Conservation (phyloP, 805 yeast species). For the Saturnispora ahearnii region DNA sequence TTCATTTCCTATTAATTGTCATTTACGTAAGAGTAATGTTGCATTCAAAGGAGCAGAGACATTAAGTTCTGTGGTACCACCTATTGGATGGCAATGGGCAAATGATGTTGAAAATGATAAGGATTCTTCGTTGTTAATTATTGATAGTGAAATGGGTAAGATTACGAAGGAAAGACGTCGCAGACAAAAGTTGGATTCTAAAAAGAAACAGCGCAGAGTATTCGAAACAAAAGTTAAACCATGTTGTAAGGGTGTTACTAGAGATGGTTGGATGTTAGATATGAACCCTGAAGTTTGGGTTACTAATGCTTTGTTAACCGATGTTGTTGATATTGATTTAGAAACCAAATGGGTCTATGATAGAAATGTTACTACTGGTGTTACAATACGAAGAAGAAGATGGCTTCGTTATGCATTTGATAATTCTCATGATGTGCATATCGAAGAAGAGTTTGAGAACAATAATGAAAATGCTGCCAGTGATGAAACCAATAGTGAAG, state of each 20-base stretch:
- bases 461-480: constrained; percentile 12
- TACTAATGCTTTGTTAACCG: constrained; percentile 36
- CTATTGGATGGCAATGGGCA: constrained; percentile 48
- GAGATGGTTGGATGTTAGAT: constrained; percentile 57
- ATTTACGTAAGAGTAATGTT: constrained; percentile 26
- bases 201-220: not conserved
- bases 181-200: not conserved
- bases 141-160: constrained; percentile 8
- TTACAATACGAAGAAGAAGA: constrained; percentile 50
- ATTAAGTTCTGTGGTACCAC: constrained; percentile 42
- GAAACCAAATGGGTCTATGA: constrained; percentile 88
- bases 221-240: not conserved
- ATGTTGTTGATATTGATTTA: constrained; percentile 51
- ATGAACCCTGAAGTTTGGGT: constrained; percentile 61
- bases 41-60: constrained; percentile 23
- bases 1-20: constrained; percentile 43
- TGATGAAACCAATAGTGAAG: not conserved
- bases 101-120: constrained; percentile 1
- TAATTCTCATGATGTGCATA: constrained; percentile 16
- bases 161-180: constrained; percentile 5
- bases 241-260: constrained; percentile 9
- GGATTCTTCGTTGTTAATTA: not conserved
- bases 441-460: constrained; percentile 2
- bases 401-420: constrained; percentile 46
- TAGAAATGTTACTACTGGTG: constrained; percentile 17